Base-by-base conservation (phyloP, 768 basidiomycete genomes). In the Coprinellus micaceus region DNA sequence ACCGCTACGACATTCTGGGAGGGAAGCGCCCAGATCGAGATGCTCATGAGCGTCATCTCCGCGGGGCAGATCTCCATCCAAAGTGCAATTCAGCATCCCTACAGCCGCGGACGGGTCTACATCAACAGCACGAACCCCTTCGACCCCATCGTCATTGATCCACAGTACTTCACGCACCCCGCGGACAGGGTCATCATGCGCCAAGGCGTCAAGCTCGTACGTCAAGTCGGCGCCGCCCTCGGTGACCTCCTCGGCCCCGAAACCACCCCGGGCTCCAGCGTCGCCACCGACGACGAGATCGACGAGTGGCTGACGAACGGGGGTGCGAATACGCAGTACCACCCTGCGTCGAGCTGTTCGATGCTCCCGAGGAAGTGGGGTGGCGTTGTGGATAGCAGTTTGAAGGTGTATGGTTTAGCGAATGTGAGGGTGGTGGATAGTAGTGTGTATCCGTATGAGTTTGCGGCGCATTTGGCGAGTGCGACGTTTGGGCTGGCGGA, bases 61-160 rank as follows among this genome's bases (percentile, higher is more conserved):
- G 57, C 69, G 9, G 67, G 69, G 2, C 54, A 60, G 17, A 71
- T 86, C 45, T 71, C 73, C 9, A 76, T 88, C 47, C 87, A 88
- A 61, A 79, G 81, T 2, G 85, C 83, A 0, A 60, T 86, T 13
- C 86, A 88, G 63, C 85, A 84, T 63, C 84, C 85, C 1, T 78
- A 78, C 65, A 84, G 79, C 36, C 78, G 82, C 50, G 88, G 88
- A n/a, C 77, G 75, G 4, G 63, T 88, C 29, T 81, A 80, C 56
- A 83, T 89, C 71, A 84, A 79, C 63, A 79, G 81, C 1, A 73
- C 76, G n/a, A 76, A 82, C 60, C 73, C 83, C 0, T 89, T 89
- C 68, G 79, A 82, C 51, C 66, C 72, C 19, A 82, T 85, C 3
- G 62, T 78, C 37, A 85, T 89, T 64, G 83, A 89, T 68, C 88